phyloP scores from a whole-genome alignment of 2,329 filamentous ascomycete genomes.

The Colletotrichum sp. region DNA sequence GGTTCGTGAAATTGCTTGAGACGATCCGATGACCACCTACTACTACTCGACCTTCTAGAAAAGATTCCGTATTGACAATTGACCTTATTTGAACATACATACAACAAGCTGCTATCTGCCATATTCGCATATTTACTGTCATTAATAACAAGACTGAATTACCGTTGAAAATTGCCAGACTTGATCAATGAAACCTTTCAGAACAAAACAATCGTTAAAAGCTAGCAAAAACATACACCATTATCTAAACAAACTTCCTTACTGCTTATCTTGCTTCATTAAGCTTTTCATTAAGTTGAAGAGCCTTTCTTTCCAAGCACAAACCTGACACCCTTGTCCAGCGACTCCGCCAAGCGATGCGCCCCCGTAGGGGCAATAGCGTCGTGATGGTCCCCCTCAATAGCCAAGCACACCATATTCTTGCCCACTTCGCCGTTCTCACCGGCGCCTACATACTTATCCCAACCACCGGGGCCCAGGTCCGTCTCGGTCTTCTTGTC shows the following conservation, averaged over 20 bases:
- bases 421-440: background rate
- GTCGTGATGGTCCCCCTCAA: background rate
- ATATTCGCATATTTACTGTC: no score
- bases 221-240: background rate
- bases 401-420: background rate
- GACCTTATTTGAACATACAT: accelerated
- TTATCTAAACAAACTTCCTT: background rate
- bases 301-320: background rate
- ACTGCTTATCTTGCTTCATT: background rate
- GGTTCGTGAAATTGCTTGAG: no score
- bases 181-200: background rate
- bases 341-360: background rate
- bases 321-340: background rate
- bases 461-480: background rate
- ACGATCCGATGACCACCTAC: no score
- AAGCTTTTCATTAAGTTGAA: background rate
- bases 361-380: background rate
- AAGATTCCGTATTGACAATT: no score
- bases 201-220: background rate
- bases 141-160: no score
- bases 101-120: no score
- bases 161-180: background rate
- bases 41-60: accelerated
- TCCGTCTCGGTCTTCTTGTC: background rate
- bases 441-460: background rate